Conservation (phyloP, 2,329 filamentous ascomycete genomes). For the Blastomyces emzantsi region DNA sequence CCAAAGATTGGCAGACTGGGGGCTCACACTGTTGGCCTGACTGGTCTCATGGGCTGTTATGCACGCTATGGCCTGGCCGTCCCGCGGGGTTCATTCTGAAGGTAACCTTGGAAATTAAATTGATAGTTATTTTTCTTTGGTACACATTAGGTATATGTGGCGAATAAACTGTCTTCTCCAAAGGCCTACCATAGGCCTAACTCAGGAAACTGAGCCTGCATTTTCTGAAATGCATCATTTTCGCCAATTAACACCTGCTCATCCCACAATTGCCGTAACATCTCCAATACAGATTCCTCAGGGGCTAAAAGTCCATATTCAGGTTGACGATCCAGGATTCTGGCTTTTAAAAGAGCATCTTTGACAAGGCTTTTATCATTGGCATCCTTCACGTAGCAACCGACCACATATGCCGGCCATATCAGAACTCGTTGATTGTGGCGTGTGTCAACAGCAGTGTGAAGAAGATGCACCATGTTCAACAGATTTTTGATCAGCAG, state of each 20-base stretch:
- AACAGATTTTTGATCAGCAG: slow-evolving; percentile 2
- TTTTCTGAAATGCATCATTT: neutral
- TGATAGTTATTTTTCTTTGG: neutral
- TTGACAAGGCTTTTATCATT: neutral
- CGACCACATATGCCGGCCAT: slow-evolving; percentile 1
- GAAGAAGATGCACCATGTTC: neutral
- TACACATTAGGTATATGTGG: neutral
- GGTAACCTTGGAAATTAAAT: neutral
- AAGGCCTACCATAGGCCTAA: slow-evolving; percentile 1
- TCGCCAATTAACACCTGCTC: neutral
- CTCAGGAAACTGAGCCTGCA: neutral
- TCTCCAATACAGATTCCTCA: neutral
- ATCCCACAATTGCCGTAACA: neutral
- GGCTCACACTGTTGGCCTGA: too few species aligned
- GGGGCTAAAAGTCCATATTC: neutral
- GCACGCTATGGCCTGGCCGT: too few species aligned
- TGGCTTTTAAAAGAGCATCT: neutral
- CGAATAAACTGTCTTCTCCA: neutral
- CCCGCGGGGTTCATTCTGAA: too few species aligned
- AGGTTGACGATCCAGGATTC: neutral
- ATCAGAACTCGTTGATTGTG: neutral
- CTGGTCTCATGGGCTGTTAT: too few species aligned
- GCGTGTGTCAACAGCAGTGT: neutral
- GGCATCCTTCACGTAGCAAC: neutral
- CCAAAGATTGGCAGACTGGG: too few species aligned